These are phyloP conservation scores for Termitomyces sp. DNA, from an alignment of 768 basidiomycete genomes.

Conservation along the genomic window DNA sequence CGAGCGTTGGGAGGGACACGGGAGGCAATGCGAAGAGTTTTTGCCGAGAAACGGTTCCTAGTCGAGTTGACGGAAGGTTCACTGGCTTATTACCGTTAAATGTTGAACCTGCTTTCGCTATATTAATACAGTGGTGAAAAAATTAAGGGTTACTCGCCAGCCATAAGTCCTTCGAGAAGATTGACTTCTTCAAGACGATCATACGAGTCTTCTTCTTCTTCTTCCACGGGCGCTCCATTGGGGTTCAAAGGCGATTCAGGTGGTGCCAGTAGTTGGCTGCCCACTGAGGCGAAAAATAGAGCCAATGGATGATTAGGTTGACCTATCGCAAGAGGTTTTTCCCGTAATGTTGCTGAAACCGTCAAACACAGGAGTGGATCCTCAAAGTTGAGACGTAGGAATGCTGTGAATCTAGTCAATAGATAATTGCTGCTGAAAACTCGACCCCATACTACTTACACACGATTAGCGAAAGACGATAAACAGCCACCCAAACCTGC, in stretches of 20 bases:
- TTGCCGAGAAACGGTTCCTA: conserved; percentile 65
- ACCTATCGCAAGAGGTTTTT: conserved; percentile 54
- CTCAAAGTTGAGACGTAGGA: conserved; percentile 60
- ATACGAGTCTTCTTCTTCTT: conserved; percentile 34
- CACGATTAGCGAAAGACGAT: conserved; percentile 72
- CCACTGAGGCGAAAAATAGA: conserved; percentile 33
- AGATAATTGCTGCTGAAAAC: background rate
- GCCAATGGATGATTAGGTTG: conserved; percentile 43
- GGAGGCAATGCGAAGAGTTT: conserved; percentile 63
- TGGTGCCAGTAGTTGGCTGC: conserved; percentile 30
- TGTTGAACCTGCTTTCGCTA: conserved; percentile 36
- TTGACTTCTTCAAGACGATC: conserved; percentile 56
- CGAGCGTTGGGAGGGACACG: conserved; percentile 37
- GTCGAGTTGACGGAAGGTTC: conserved; percentile 63
- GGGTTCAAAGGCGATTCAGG: conserved; percentile 30
- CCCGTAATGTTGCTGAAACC: conserved; percentile 81
- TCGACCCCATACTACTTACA: conserved; percentile 47
- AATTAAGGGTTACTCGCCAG: conserved; percentile 37
- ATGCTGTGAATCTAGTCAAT: conserved; percentile 45
- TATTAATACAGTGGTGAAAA: background rate
- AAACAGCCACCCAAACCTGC: conserved; percentile 74
- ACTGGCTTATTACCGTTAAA: conserved; percentile 34
- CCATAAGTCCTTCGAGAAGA: conserved; percentile 56
- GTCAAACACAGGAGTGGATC: conserved; percentile 86
- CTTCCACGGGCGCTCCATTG: conserved; percentile 24